Conservation (phyloP, 164 flowering plant species). For the Chloranthus sessilifolius region DNA sequence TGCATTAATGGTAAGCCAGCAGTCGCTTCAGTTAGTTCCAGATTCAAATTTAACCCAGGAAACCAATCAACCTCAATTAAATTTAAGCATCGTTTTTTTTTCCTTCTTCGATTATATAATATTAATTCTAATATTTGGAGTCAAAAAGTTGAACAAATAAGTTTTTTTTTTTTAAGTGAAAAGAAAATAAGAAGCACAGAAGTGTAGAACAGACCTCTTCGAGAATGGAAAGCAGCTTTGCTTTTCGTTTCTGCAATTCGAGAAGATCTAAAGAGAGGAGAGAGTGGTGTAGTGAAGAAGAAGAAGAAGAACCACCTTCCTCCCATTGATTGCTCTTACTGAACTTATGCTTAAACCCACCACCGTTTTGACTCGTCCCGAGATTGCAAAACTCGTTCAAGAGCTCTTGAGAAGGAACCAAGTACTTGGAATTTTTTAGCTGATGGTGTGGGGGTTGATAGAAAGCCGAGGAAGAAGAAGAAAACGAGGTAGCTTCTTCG, state of each 20-base stretch:
- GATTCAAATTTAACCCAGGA: slow-evolving; percentile 16
- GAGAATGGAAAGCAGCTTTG: slow-evolving; percentile 74
- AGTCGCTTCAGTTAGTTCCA: slow-evolving; percentile 45
- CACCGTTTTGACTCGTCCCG: slow-evolving; percentile 30
- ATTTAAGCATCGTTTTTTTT: background rate
- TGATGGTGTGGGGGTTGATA: slow-evolving; percentile 18
- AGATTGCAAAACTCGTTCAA: slow-evolving; percentile 80
- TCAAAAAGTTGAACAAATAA: no score
- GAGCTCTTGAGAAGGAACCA: slow-evolving; percentile 75
- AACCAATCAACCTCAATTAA: slow-evolving; percentile 16
- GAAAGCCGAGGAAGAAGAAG: no score
- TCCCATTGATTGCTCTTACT: slow-evolving; percentile 31
- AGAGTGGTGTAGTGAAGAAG: slow-evolving; percentile 32
- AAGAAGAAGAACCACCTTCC: slow-evolving; percentile 14
- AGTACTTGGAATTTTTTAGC: slow-evolving; percentile 63
- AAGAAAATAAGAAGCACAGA: background rate
- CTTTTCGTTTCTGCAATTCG: slow-evolving; percentile 80
- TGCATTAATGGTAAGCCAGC: slow-evolving; percentile 47
- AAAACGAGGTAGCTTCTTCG: no score
- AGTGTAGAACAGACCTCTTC: slow-evolving; percentile 88
- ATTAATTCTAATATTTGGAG: no score
- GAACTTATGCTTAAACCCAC: slow-evolving; percentile 22
- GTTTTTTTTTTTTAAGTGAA: no score
- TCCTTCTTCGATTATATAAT: no score
- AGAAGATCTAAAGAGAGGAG: slow-evolving; percentile 49